Percentiles rank a stretch among this genome's conserved stretches.
Conservation (phyloP, 495 filamentous ascomycete genomes). For the Amphirosellinia nigrospora region DNA sequence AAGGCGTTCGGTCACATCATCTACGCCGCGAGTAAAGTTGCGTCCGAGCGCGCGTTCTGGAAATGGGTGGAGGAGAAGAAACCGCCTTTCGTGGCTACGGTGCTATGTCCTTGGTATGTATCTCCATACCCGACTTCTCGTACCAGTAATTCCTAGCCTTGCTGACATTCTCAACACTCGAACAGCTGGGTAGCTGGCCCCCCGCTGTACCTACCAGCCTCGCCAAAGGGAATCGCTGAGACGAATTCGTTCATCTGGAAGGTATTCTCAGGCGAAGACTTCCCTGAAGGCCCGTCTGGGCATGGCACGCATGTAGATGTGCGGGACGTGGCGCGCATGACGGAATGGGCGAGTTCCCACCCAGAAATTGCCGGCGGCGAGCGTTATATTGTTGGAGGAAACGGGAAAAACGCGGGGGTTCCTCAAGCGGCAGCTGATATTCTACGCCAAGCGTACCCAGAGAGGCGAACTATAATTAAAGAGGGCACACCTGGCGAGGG, state of each 20-base stretch:
- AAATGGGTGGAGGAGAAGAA: constrained; percentile 32
- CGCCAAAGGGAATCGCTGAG: constrained; percentile 27
- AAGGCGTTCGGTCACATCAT: constrained; percentile 34
- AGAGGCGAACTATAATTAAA: constrained; percentile 41
- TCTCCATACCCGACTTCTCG: too few relatives aligned
- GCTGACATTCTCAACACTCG: background rate
- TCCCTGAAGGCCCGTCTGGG: constrained; percentile 25
- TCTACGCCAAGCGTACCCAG: constrained; percentile 44
- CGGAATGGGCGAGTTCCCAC: constrained; percentile 46
- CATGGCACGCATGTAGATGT: constrained; percentile 46
- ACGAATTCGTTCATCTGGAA: constrained; percentile 32
- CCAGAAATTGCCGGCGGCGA: constrained; percentile 41
- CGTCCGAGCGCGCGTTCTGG: constrained; percentile 45
- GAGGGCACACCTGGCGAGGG: constrained; percentile 47
- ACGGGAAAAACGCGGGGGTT: constrained; percentile 32
- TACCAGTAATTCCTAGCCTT: background rate
- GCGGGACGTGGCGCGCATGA: constrained; percentile 49
- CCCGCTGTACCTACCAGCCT: constrained; percentile 33
- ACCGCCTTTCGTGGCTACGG: constrained; percentile 26
- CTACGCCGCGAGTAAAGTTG: constrained; percentile 50
- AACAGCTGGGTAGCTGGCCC: constrained; percentile 41
- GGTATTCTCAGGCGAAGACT: constrained; percentile 33
- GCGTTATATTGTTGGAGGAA: constrained; percentile 41
- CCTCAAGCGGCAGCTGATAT: constrained; percentile 50
- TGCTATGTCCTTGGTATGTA: constrained; percentile 35